Percentiles rank a stretch among this genome's conserved stretches.
These are phyloP conservation scores for Grosmannia huntii DNA, from an alignment of 2,329 filamentous ascomycete species.

Conservation along the genomic window DNA sequence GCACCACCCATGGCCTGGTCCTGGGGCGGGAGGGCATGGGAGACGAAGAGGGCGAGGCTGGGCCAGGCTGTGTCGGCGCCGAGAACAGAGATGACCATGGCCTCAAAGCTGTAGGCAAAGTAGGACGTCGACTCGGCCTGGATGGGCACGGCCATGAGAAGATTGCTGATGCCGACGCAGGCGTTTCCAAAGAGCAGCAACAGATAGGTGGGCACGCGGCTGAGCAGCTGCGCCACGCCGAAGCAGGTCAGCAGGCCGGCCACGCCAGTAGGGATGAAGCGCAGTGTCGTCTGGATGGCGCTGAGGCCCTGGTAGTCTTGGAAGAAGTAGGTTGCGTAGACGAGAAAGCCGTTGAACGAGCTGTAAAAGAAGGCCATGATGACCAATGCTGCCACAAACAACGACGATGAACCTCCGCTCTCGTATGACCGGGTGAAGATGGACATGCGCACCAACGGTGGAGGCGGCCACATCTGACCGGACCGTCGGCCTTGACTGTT, in stretches of 20 bases:
- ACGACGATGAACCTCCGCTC: not conserved
- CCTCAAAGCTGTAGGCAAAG: slow-evolving; percentile 53
- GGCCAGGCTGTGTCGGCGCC: slow-evolving; percentile 58
- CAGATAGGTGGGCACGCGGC: slow-evolving; percentile 43
- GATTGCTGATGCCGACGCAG: slow-evolving; percentile 31
- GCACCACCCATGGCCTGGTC: slow-evolving; percentile 58
- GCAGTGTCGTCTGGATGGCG: slow-evolving; percentile 53
- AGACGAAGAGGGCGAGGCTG: slow-evolving; percentile 52
- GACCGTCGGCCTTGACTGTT: slow-evolving; percentile 16
- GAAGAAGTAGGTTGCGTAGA: slow-evolving; percentile 58
- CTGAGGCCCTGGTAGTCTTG: slow-evolving; percentile 52
- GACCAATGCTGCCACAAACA: slow-evolving; percentile 49
- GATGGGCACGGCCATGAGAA: slow-evolving; percentile 54
- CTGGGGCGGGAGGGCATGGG: slow-evolving; percentile 44
- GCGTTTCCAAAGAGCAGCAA: slow-evolving; percentile 45
- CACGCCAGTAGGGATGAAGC: slow-evolving; percentile 54
- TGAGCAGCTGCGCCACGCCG: slow-evolving; percentile 41
- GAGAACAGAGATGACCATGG: slow-evolving; percentile 52
- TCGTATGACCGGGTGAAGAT: slow-evolving; percentile 39
- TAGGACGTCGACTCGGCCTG: slow-evolving; percentile 40
- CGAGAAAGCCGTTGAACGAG: slow-evolving; percentile 53
- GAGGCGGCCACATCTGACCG: slow-evolving; percentile 16
- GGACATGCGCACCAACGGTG: slow-evolving; percentile 54
- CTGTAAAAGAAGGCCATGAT: slow-evolving; percentile 56
- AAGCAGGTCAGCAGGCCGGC: slow-evolving; percentile 44